phyloP scores from a whole-genome alignment of 306 rosid genomes.

The Geum urbanum region DNA sequence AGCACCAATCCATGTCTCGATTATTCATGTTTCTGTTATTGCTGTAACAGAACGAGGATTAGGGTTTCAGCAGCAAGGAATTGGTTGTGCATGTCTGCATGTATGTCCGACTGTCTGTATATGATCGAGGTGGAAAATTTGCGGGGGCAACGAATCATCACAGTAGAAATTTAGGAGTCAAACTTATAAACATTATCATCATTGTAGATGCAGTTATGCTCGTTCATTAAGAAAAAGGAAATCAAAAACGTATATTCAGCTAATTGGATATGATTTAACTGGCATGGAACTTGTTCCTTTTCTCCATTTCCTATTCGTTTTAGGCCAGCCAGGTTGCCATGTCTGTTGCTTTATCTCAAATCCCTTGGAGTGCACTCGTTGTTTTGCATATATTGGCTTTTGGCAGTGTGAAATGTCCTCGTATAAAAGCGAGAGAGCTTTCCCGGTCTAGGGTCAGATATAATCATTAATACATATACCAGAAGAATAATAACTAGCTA shows the following conservation, averaged over 20 bases:
- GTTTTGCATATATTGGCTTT: background rate
- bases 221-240: background rate
- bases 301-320: background rate
- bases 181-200: slow-evolving; percentile 2
- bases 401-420: background rate
- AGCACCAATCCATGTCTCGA: background rate
- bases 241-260: no score
- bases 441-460: background rate
- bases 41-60: background rate
- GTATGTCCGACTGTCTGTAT: no score
- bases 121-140: no score
- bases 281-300: background rate
- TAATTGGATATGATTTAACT: background rate
- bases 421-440: background rate
- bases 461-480: background rate
- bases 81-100: background rate
- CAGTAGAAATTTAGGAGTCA: slow-evolving; percentile 6
- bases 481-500: background rate
- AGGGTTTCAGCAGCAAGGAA: background rate
- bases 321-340: slow-evolving; percentile 15
- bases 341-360: slow-evolving; percentile 23
- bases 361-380: slow-evolving; percentile 13
- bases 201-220: background rate
- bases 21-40: background rate
- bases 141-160: background rate